Conservation (phyloP, 495 filamentous ascomycete species). For the Podospora pseudopauciseta region DNA sequence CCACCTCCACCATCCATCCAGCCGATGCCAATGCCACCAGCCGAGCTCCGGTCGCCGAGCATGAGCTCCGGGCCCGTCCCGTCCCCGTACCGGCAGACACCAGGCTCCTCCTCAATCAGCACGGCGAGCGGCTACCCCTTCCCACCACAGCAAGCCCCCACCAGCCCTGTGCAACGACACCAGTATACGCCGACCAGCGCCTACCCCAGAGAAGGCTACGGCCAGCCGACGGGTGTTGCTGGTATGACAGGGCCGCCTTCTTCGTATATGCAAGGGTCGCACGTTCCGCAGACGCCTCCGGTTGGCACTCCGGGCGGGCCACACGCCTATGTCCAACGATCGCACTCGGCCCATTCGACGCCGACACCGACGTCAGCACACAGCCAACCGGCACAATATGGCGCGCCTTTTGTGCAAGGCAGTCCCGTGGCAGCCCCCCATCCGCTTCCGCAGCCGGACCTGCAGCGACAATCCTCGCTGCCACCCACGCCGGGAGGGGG, state of each 20-base stretch:
- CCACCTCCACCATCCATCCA: conserved; percentile 52
- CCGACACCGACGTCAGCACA: conserved; percentile 57
- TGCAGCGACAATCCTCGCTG: conserved; percentile 50
- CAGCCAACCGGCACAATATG: conserved; percentile 49
- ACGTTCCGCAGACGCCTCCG: conserved; percentile 51
- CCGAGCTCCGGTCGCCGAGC: conserved; percentile 52
- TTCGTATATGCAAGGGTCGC: conserved; percentile 43
- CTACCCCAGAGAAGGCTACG: conserved; percentile 50
- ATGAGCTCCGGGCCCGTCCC: conserved; percentile 39
- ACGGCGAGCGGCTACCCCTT: conserved; percentile 52
- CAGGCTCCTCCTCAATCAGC: conserved; percentile 43
- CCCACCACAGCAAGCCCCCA: conserved; percentile 51
- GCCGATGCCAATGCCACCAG: conserved; percentile 27
- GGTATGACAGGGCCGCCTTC: conserved; percentile 44
- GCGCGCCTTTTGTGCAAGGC: conserved; percentile 46
- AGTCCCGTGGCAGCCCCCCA: conserved; percentile 51
- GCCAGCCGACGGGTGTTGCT: conserved; percentile 35
- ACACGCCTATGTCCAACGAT: conserved; percentile 31
- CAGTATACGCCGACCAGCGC: conserved; percentile 41
- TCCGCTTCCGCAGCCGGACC: conserved; percentile 42
- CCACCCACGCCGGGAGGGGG: conserved; percentile 49
- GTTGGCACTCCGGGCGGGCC: conserved; percentile 41
- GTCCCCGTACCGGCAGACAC: conserved; percentile 53
- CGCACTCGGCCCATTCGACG: conserved; percentile 50
- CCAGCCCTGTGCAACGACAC: conserved; percentile 48